These are phyloP conservation scores for Hypericum androsaemum DNA, from an alignment of 345 rosid species.

Conservation along the genomic window DNA sequence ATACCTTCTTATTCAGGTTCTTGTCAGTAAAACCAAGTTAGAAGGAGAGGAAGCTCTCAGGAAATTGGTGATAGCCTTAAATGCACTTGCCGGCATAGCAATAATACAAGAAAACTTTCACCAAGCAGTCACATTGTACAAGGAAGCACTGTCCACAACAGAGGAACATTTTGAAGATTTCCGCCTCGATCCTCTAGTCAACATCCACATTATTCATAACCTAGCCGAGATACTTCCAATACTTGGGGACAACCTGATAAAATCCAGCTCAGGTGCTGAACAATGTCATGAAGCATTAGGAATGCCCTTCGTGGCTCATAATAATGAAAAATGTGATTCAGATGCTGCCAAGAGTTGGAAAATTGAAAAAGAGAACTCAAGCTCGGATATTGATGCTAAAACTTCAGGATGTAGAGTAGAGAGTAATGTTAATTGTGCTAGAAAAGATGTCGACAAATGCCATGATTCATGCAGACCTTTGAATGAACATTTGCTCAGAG, in stretches of 20 bases:
- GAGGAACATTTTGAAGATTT: conserved; percentile 71
- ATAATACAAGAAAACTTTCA: conserved; percentile 57
- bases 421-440: conserved; percentile 23
- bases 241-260: conserved; percentile 23
- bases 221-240: conserved; percentile 58
- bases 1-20: conserved; percentile 44
- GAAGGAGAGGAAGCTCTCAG: conserved; percentile 97
- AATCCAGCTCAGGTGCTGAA: conserved; percentile 21
- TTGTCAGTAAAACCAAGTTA: conserved; percentile 75
- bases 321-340: conserved; percentile 20
- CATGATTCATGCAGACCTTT: conserved; percentile 13
- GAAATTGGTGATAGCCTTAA: conserved; percentile 71
- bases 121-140: conserved; percentile 61
- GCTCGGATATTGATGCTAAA: conserved; percentile 19
- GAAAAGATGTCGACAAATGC: conserved; percentile 25
- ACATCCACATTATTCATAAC: conserved; percentile 89
- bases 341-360: conserved; percentile 42
- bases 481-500: conserved; percentile 26
- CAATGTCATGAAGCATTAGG: conserved; percentile 25
- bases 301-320: conserved; percentile 26
- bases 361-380: conserved; percentile 21
- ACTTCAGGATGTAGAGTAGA: conserved; percentile 17
- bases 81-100: conserved; percentile 88
- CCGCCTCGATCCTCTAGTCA: conserved; percentile 77
- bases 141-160: conserved; percentile 61